phyloP scores from a whole-genome alignment of 2,329 filamentous ascomycete species.

The Graphilbum sp. region DNA sequence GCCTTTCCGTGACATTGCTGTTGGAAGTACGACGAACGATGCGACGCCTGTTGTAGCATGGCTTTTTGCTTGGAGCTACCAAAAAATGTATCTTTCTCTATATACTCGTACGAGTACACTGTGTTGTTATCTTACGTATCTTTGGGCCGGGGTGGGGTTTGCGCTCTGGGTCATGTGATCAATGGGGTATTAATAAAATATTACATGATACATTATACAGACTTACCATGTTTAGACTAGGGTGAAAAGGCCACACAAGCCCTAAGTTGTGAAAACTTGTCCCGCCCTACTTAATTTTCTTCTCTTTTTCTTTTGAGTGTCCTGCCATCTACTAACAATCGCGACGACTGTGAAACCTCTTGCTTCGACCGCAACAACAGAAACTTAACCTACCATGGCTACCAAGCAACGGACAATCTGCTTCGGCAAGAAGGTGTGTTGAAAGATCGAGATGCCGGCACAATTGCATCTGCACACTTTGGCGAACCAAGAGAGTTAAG shows the following conservation, averaged over 20 bases:
- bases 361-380: background rate
- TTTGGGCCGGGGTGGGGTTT: too few species aligned
- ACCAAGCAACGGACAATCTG: conserved; percentile 76
- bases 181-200: too few species aligned
- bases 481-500: background rate
- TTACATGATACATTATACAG: too few species aligned
- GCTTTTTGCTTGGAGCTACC: too few species aligned
- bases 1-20: conserved; percentile 54
- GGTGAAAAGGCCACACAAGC: conserved; percentile 9
- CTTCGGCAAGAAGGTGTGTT: conserved; percentile 75
- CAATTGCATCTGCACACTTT: too few species aligned
- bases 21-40: too few species aligned
- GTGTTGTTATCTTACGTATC: too few species aligned
- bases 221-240: conserved; percentile 3
- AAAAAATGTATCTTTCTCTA: too few species aligned
- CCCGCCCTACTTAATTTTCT: background rate
- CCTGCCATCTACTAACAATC: background rate
- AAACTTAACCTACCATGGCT: conserved; percentile 46
- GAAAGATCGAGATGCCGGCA: too few species aligned
- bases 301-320: background rate
- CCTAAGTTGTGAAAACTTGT: conserved; percentile 6
- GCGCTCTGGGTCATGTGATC: conserved; percentile 1
- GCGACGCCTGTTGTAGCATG: too few species aligned
- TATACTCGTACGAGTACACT: too few species aligned
- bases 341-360: background rate